Percentiles rank a stretch among this genome's conserved stretches.
Conservation (phyloP, 2,329 filamentous ascomycete genomes). For the Alternaria novae-zelandiae region DNA sequence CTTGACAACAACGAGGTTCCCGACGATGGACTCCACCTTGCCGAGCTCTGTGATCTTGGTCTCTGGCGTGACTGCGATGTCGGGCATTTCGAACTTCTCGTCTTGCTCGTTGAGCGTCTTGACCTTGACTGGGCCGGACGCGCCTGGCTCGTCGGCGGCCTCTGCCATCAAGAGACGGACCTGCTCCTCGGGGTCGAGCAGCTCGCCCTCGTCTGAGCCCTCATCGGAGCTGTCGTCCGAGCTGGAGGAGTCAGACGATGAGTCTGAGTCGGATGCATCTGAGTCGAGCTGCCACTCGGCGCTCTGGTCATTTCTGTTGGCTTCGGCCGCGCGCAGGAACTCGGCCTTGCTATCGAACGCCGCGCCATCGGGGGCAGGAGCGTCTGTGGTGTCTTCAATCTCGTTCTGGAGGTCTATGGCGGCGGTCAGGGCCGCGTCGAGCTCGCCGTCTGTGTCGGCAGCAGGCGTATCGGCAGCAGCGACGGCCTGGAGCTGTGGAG, state of each 20-base stretch:
- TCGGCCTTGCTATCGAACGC: constrained; percentile 44
- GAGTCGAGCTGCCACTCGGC: constrained; percentile 82
- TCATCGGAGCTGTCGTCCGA: constrained; percentile 63
- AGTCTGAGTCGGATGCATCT: constrained; percentile 65
- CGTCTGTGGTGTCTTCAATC: constrained; percentile 6
- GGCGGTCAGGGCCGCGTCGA: constrained; percentile 22
- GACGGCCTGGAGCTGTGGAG: constrained; percentile 30
- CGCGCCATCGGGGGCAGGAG: neutral
- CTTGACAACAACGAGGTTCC: constrained; percentile 78
- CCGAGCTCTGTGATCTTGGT: constrained; percentile 82
- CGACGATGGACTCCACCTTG: constrained; percentile 75
- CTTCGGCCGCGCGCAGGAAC: constrained; percentile 53
- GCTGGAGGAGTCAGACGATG: constrained; percentile 51
- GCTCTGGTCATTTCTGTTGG: constrained; percentile 58
- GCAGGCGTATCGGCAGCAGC: constrained; percentile 18
- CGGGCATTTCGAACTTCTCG: constrained; percentile 65
- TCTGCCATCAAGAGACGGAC: constrained; percentile 87
- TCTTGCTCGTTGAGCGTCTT: constrained; percentile 83
- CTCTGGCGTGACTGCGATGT: constrained; percentile 76
- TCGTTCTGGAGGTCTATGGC: constrained; percentile 19
- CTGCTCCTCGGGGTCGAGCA: constrained; percentile 81
- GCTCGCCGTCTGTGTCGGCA: constrained; percentile 22
- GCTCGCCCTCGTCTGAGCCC: constrained; percentile 64
- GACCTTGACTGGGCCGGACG: constrained; percentile 64
- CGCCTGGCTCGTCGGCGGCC: constrained; percentile 79